Evolutionary conservation across 2,329 filamentous ascomycete species (phyloP), one percentile per base, ranked within the genome.

Genomic region (Pseudogymnoascus sp.): DNA sequence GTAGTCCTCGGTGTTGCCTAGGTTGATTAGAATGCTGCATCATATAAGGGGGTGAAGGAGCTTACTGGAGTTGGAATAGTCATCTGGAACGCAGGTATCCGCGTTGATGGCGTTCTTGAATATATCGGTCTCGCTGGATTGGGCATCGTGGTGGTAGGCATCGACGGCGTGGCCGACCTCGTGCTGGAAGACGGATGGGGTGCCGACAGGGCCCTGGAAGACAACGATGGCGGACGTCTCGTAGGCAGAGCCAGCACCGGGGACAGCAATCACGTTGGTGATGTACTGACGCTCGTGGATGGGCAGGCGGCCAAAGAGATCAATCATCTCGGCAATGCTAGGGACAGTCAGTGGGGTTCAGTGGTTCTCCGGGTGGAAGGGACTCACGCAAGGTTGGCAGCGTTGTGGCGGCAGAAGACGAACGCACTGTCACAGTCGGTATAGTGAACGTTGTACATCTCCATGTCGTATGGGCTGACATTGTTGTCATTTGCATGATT

Each of bases 331-430:
- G 7, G 62, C 35, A 44, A 67, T 64, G 36, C 60, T 67, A 33
- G 23, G n/a, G 47, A 53, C 3, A 19, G n/a, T 53, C 47, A 53
- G 47, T 19, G 2, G 15, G 15, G 2, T 19, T 31, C 9, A 53
- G 6, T 23, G 10, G n/a, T 2, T n/a, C 42, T 11, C 35, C 11
- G n/a, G 26, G 23, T 1, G n/a, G 23, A 3, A 3, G 13, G 1
- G 15, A 31, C 47, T 11, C 10, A 53, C 47, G 26, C 47, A 53
- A 67, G 65, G 26, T 65, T 61, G 21, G 65, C 64, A 17, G 62
- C 35, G n/a, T 67, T 67, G 44, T 67, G 65, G 13, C 65, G 65
- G 57, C 65, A 67, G 17, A 67, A 67, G 7, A 62, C 65, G 62
- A 64, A 67, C 21, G 64, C 42, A 13, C 57, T 63, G 11, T 33